Percentiles rank a stretch among this genome's conserved stretches.
Conservation (phyloP, 73 alveolate species). For the Blepharisma stoltei region DNA sequence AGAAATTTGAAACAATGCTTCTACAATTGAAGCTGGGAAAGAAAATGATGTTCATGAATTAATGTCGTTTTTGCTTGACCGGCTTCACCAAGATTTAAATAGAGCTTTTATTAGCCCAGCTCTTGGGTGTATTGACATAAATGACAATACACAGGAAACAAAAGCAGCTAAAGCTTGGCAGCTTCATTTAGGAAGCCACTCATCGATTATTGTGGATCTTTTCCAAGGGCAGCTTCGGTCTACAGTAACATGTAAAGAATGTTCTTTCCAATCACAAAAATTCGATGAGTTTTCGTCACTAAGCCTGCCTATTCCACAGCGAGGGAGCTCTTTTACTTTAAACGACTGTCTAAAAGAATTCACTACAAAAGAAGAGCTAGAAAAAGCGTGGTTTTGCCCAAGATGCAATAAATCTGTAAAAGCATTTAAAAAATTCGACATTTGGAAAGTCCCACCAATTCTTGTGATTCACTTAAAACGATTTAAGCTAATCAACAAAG, state of each 20-base stretch:
- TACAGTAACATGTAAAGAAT: constrained; percentile 69
- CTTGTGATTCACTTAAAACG: constrained; percentile 82
- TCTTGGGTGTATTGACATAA: constrained; percentile 70
- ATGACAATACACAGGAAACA: constrained; percentile 72
- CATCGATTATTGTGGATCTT: constrained; percentile 86
- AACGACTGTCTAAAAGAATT: constrained; percentile 78
- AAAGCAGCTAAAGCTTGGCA: constrained; percentile 87
- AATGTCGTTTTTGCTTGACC: constrained; percentile 57
- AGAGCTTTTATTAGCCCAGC: constrained; percentile 38
- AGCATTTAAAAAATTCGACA: constrained; percentile 69
- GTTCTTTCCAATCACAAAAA: constrained; percentile 64
- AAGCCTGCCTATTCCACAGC: constrained; percentile 77
- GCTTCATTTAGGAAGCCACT: constrained; percentile 72
- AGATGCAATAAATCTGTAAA: constrained; percentile 61
- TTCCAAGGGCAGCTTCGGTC: constrained; percentile 93
- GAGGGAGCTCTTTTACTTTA: constrained; percentile 37
- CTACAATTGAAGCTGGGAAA: constrained; percentile 43
- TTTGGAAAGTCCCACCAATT: constrained; percentile 84
- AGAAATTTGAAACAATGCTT: constrained; percentile 43
- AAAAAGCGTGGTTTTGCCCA: constrained; percentile 81
- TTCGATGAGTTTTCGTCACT: constrained; percentile 87
- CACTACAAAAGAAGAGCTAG: constrained; percentile 70
- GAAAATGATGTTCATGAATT: constrained; percentile 77
- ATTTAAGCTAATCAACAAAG: constrained; percentile 46
- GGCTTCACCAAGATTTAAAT: constrained; percentile 75